Conservation (phyloP, 306 rosid species). For the Sophora flavescens region DNA sequence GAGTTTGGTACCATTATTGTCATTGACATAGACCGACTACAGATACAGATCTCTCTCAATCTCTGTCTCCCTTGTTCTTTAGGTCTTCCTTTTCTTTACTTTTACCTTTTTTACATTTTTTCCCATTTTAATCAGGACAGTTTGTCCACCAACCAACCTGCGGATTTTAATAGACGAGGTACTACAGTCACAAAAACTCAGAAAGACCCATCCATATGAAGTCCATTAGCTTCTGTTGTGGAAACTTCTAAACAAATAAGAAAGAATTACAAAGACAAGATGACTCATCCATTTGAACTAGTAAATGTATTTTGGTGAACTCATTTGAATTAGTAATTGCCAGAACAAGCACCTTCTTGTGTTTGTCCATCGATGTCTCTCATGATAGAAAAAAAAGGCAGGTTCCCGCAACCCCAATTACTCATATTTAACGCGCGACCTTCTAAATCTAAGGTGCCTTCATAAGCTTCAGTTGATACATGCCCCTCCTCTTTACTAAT, state of each 20-base stretch:
- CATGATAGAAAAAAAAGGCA: not conserved
- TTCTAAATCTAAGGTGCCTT: no score
- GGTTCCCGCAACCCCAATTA: not conserved
- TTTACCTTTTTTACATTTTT: not conserved
- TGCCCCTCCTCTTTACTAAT: not conserved
- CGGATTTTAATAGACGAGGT: slow-evolving; percentile 1
- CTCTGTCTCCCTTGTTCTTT: slow-evolving; percentile 25
- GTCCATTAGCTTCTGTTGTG: not conserved
- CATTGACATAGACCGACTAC: slow-evolving; percentile 36
- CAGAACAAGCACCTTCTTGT: not conserved
- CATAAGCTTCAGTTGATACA: not conserved
- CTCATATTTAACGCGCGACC: not conserved
- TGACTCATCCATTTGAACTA: not conserved
- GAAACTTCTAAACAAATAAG: not conserved
- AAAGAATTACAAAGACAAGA: not conserved
- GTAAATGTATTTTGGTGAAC: not conserved
- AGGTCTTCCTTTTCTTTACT: not conserved
- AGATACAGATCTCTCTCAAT: slow-evolving; percentile 32
- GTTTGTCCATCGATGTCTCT: not conserved
- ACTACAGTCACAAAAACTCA: not conserved
- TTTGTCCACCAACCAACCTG: slow-evolving; percentile 32
- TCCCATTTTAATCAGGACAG: slow-evolving; percentile 31
- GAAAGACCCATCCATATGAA: not conserved
- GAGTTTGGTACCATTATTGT: slow-evolving; percentile 45
- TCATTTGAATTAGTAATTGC: not conserved